These are phyloP conservation scores for Boletus sensibilis DNA, from an alignment of 768 basidiomycete genomes.

Conservation along the genomic window DNA sequence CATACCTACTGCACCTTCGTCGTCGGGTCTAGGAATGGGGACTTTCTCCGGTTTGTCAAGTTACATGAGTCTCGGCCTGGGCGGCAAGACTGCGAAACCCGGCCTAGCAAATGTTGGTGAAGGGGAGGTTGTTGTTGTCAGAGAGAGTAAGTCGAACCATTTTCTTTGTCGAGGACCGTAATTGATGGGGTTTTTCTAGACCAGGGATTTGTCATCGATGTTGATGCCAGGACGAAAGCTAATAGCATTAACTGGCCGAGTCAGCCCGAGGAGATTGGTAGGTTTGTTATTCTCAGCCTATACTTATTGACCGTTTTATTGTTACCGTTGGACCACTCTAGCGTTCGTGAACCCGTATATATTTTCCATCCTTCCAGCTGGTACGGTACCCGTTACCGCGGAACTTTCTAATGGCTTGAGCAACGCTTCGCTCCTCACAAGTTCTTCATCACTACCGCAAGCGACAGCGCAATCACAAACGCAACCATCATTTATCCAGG, in stretches of 20 bases:
- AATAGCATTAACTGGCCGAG: conserved; percentile 67
- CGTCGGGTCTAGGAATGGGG: conserved; percentile 49
- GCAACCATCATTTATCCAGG: conserved; percentile 43
- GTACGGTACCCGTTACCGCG: conserved; percentile 45
- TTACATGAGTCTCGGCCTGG: conserved; percentile 83
- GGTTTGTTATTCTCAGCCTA: conserved; percentile 5
- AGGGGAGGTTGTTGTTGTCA: conserved; percentile 66
- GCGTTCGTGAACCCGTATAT: conserved; percentile 78
- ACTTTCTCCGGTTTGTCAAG: conserved; percentile 73
- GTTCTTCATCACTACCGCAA: conserved; percentile 13
- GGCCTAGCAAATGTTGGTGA: conserved; percentile 54
- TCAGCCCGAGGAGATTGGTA: conserved; percentile 81
- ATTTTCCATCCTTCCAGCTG: conserved; percentile 70
- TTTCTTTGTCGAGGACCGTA: background rate
- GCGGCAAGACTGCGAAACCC: conserved; percentile 65
- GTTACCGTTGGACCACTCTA: conserved; percentile 46
- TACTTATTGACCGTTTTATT: conserved; percentile 63
- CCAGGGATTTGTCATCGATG: conserved; percentile 63
- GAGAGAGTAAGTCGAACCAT: conserved; percentile 63
- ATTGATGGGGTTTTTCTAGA: conserved; percentile 39
- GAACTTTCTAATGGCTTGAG: conserved; percentile 22
- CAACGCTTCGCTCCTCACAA: conserved; percentile 8
- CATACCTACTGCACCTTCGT: conserved; percentile 34
- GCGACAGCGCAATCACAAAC: conserved; percentile 24
- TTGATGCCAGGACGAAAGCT: conserved; percentile 54